Base-by-base conservation (phyloP, 257 asterid genomes). In the Prunella vulgaris region DNA sequence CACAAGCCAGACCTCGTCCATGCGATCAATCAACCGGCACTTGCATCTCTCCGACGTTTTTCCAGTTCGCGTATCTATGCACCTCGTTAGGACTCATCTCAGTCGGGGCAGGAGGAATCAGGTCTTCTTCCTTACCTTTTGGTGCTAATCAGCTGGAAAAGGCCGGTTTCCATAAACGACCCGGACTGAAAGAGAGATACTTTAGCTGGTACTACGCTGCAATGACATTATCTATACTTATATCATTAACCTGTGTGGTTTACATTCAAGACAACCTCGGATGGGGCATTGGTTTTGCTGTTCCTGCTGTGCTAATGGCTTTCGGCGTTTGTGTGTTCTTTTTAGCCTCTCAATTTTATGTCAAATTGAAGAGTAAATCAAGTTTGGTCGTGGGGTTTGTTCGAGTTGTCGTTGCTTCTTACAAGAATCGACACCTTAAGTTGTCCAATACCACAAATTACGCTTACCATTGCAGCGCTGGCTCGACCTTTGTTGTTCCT, bases 211-310 rank as follows among this genome's bases (percentile, higher is more conserved):
- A 89, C 73, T 89, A 88, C 52, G 95, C 88, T 40, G 21, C 76
- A 0, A 67, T 35, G 66, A 75, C 77, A 3, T 0, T 87, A 0
- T 82, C 93, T 0, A 5, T 85, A 37, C 71, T 91, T 2, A 10
- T 88, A 30, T 84, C 88, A 22, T 42, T 81, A 7, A 87, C 91
- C 1, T 76, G 82, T 20, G 72, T 91, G 7, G 97, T 91, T 42
- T 87, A 87, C 52, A 76, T 92, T 76, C 95, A 92, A 86, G 95
- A 81, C 54, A 84, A 80, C 66, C 5, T 80, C 66, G 97, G 96
- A 64, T 92, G 96, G 96, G 62, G 69, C 30, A 38, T 92, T 5
- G 97, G 97, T 10, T 89, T 85, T 32, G 96, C 88, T 0, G 82
- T 85, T 56, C 87, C 93, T 0, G 80, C 73, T 20, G 27, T 78